Evolutionary conservation across 352 stramenopile species (phyloP).

Genomic region (Saprolegnia parasitica): DNA sequence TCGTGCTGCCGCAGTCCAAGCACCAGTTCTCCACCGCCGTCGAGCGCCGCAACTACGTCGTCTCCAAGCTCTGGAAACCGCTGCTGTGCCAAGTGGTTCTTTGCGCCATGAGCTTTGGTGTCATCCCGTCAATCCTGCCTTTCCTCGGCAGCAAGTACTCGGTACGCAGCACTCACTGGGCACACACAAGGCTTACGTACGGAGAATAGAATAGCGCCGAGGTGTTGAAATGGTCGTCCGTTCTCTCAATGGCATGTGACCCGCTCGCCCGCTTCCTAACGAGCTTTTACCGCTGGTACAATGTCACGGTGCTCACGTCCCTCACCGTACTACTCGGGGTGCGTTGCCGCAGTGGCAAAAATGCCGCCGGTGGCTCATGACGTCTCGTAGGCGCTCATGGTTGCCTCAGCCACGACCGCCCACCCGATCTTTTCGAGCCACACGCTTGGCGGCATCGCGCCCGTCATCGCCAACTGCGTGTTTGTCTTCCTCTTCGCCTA

Average conservation of each 20-base stretch:
- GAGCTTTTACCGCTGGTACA: slow-evolving; percentile 23
- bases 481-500: slow-evolving; percentile 59
- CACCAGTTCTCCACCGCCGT: not conserved
- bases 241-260: slow-evolving; percentile 46
- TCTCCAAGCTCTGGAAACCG: slow-evolving; percentile 46
- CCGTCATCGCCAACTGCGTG: slow-evolving; percentile 43
- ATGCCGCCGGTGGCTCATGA: not conserved
- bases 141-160: slow-evolving; percentile 70
- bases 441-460: slow-evolving; percentile 44
- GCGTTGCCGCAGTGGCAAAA: slow-evolving; percentile 21
- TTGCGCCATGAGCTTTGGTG: slow-evolving; percentile 57
- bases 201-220: slow-evolving; percentile 11
- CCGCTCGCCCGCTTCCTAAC: slow-evolving; percentile 44
- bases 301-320: not conserved
- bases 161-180: slow-evolving; percentile 31
- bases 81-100: slow-evolving; percentile 52
- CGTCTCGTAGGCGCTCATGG: slow-evolving; percentile 37
- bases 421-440: slow-evolving; percentile 40
- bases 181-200: not conserved
- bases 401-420: slow-evolving; percentile 42
- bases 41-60: slow-evolving; percentile 28
- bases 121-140: slow-evolving; percentile 63
- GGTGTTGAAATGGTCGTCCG: slow-evolving; percentile 29
- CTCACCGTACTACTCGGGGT: slow-evolving; percentile 39
- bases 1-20: slow-evolving; percentile 5